A percentile compares a stretch with the other conserved stretches of the same genome.
Conservation (phyloP, 805 yeast species). For the Candida oleophila region DNA sequence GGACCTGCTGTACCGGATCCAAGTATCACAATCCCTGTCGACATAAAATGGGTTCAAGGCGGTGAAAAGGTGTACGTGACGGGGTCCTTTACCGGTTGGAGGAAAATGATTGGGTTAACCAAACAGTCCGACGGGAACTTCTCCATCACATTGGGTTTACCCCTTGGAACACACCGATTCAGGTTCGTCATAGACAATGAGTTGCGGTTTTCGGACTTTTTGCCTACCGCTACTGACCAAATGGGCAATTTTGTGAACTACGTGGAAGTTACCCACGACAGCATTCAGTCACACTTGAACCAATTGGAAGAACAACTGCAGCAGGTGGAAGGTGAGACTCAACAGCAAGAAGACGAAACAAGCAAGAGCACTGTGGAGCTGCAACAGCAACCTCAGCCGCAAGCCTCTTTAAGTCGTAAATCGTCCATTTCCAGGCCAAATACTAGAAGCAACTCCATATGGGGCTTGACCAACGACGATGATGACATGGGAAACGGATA, state of each 20-base stretch:
- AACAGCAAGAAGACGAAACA: constrained; percentile 6
- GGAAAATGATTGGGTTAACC: constrained; percentile 90
- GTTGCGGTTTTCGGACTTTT: constrained; percentile 77
- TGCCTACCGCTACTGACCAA: constrained; percentile 97
- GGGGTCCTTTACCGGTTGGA: constrained; percentile 97
- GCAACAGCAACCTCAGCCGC: constrained; percentile 9
- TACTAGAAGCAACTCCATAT: constrained; percentile 55
- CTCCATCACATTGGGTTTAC: constrained; percentile 70
- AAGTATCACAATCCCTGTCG: constrained; percentile 48
- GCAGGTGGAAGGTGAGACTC: constrained; percentile 14
- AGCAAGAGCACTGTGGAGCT: constrained; percentile 8
- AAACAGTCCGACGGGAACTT: constrained; percentile 54
- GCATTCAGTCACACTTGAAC: constrained; percentile 28
- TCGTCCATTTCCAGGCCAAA: constrained; percentile 28
- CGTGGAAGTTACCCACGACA: constrained; percentile 64
- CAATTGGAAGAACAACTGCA: constrained; percentile 23
- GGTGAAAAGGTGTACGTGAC: constrained; percentile 94
- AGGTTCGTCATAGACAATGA: constrained; percentile 94
- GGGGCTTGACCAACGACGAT: constrained; percentile 63
- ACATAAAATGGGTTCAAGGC: constrained; percentile 93
- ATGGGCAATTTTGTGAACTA: constrained; percentile 95
- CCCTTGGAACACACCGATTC: constrained; percentile 90
- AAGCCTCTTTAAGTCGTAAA: constrained; percentile 16
- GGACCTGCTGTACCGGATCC: constrained; percentile 22
- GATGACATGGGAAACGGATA: constrained; percentile 85